These are phyloP conservation scores for Monosporozyma unispora DNA, from an alignment of 805 yeast species.

Conservation along the genomic window DNA sequence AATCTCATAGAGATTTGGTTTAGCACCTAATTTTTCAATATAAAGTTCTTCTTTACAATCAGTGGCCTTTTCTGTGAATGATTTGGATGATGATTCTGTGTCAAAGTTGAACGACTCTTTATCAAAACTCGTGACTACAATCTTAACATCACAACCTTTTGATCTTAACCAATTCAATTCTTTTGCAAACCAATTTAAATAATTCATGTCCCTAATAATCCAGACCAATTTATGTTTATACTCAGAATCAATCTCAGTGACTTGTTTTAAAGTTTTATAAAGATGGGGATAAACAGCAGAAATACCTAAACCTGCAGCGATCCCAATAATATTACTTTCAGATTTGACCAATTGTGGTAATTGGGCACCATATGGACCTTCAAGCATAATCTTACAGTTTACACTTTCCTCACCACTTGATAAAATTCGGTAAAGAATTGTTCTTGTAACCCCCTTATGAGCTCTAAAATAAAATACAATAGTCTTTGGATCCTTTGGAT, in stretches of 20 bases:
- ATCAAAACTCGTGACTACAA: conserved; percentile 2
- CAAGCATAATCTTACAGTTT: conserved; percentile 37
- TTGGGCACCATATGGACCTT: conserved; percentile 54
- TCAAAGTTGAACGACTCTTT: neutral
- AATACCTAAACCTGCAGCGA: conserved; percentile 48
- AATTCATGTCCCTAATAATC: conserved; percentile 47
- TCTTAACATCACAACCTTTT: conserved; percentile 22
- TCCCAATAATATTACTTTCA: conserved; percentile 32
- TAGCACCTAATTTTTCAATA: conserved; percentile 24
- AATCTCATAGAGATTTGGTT: conserved; percentile 40
- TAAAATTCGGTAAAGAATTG: conserved; percentile 29
- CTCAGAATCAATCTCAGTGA: conserved; percentile 5
- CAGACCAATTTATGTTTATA: conserved; percentile 43
- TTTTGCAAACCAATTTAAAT: conserved; percentile 40
- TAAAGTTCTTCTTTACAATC: conserved; percentile 6
- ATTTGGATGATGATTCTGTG: neutral
- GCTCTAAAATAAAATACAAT: conserved; percentile 40
- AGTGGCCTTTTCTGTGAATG: neutral
- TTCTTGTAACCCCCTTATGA: conserved; percentile 50
- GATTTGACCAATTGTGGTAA: conserved; percentile 31
- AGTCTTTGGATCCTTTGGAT: conserved; percentile 18
- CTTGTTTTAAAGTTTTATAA: conserved; percentile 16
- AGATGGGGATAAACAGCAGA: conserved; percentile 43
- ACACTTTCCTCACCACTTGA: conserved; percentile 26
- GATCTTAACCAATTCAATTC: conserved; percentile 33